Evolutionary conservation across 176 grass and related monocot genomes (phyloP).

Genomic region (Dactylis glomerata): DNA sequence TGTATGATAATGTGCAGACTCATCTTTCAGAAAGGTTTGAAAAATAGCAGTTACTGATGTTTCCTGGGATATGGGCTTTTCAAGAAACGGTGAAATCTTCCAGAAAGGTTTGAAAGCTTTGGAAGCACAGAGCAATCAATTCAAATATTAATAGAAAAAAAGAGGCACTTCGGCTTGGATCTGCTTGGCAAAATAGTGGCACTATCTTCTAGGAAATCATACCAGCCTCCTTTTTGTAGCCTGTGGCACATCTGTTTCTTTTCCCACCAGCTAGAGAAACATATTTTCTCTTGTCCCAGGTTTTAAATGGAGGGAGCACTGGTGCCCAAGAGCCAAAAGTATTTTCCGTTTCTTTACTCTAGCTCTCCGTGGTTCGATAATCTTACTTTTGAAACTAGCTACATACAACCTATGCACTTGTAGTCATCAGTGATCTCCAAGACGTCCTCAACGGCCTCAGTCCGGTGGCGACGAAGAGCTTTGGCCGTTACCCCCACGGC

Average conservation of each 20-base stretch:
- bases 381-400: no score
- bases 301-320: no score
- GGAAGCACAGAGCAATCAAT: background rate
- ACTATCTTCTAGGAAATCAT: background rate
- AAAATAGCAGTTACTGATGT: background rate
- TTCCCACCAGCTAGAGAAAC: background rate
- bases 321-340: no score
- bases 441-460: no score
- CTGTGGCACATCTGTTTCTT: background rate
- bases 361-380: no score
- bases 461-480: no score
- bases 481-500: no score
- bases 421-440: no score
- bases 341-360: no score
- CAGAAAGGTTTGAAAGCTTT: slow-evolving; percentile 5
- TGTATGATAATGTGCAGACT: background rate
- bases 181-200: background rate
- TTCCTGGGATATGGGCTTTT: background rate
- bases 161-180: background rate
- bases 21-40: slow-evolving; percentile 1
- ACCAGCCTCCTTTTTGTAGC: background rate
- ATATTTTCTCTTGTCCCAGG: background rate
- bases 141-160: background rate
- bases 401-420: no score
- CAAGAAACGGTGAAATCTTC: no score